These are phyloP conservation scores for Myxozyma monticola DNA, from an alignment of 805 yeast genomes.

Conservation along the genomic window DNA sequence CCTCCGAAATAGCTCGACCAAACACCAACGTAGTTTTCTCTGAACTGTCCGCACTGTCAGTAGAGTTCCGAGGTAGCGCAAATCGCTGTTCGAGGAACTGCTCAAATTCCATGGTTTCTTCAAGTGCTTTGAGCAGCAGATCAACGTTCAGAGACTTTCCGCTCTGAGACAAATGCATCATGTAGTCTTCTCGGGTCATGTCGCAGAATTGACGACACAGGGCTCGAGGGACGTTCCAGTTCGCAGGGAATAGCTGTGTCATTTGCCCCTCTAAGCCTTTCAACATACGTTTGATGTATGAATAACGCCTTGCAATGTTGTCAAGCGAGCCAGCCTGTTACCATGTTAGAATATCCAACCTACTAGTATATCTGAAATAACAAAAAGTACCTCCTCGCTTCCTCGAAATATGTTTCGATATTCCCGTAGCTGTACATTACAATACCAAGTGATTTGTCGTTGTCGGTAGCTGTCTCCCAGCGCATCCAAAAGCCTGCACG, in stretches of 20 bases:
- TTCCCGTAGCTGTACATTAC: slow-evolving; percentile 68
- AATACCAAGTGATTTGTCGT: slow-evolving; percentile 71
- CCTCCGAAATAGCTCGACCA: slow-evolving; percentile 53
- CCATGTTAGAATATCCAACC: background rate
- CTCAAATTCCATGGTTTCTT: slow-evolving; percentile 83
- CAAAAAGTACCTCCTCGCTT: slow-evolving; percentile 57
- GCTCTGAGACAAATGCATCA: slow-evolving; percentile 47
- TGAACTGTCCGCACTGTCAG: slow-evolving; percentile 28
- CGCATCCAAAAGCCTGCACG: slow-evolving; percentile 69
- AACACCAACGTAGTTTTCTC: slow-evolving; percentile 36
- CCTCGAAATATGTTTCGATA: slow-evolving; percentile 71
- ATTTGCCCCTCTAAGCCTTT: slow-evolving; percentile 56
- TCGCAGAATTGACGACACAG: slow-evolving; percentile 65
- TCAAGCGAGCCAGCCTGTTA: slow-evolving; percentile 81
- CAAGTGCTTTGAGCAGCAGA: slow-evolving; percentile 64
- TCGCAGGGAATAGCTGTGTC: slow-evolving; percentile 58
- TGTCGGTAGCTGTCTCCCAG: slow-evolving; percentile 58
- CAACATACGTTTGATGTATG: slow-evolving; percentile 74
- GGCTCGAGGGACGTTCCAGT: slow-evolving; percentile 69
- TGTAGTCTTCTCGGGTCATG: slow-evolving; percentile 66
- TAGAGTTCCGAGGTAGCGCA: slow-evolving; percentile 40
- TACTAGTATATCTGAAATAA: background rate
- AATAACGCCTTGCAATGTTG: slow-evolving; percentile 75
- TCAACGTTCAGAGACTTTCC: slow-evolving; percentile 54
- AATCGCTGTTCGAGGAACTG: slow-evolving; percentile 65